phyloP scores from a whole-genome alignment of 2,329 filamentous ascomycete species.

The Monosporascus sp. region DNA sequence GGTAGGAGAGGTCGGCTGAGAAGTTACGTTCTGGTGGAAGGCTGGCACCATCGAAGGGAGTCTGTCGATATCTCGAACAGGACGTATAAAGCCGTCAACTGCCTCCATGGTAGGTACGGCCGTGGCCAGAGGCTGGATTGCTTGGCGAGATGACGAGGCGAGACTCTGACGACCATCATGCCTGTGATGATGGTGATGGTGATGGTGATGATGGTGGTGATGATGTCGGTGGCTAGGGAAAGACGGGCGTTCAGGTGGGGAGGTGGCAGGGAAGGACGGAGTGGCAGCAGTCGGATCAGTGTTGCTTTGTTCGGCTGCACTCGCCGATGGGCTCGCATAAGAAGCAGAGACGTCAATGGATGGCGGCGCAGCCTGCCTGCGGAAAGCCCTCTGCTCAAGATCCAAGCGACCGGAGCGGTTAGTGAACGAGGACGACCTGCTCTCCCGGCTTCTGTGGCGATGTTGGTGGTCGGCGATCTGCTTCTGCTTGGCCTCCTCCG shows the following conservation, averaged over 20 bases:
- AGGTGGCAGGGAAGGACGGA: conserved; percentile 60
- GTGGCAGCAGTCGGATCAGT: conserved; percentile 56
- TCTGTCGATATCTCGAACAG: conserved; percentile 76
- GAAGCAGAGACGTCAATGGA: conserved; percentile 70
- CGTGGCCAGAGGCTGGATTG: conserved; percentile 63
- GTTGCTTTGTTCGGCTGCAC: conserved; percentile 34
- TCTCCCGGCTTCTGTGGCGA: conserved; percentile 43
- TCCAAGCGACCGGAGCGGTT: conserved; percentile 50
- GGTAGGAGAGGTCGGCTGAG: conserved; percentile 89
- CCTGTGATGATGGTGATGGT: conserved; percentile 38
- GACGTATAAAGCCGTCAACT: conserved; percentile 70
- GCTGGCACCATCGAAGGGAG: conserved; percentile 76
- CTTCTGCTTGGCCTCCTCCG: conserved; percentile 76
- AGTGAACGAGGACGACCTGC: conserved; percentile 49
- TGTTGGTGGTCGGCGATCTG: conserved; percentile 50
- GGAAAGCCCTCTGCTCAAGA: conserved; percentile 56
- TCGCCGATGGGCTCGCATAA: conserved; percentile 40
- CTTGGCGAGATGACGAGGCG: conserved; percentile 45
- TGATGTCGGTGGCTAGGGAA: conserved; percentile 50
- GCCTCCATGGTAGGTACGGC: conserved; percentile 64
- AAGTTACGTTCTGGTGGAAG: conserved; percentile 64
- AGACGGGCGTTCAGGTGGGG: conserved; percentile 65
- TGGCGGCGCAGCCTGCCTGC: conserved; percentile 78
- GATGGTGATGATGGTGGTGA: conserved; percentile 40
- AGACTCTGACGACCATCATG: conserved; percentile 45